Conservation (phyloP, 2,329 filamentous ascomycete species). For the Apiospora rasikravindrae region DNA sequence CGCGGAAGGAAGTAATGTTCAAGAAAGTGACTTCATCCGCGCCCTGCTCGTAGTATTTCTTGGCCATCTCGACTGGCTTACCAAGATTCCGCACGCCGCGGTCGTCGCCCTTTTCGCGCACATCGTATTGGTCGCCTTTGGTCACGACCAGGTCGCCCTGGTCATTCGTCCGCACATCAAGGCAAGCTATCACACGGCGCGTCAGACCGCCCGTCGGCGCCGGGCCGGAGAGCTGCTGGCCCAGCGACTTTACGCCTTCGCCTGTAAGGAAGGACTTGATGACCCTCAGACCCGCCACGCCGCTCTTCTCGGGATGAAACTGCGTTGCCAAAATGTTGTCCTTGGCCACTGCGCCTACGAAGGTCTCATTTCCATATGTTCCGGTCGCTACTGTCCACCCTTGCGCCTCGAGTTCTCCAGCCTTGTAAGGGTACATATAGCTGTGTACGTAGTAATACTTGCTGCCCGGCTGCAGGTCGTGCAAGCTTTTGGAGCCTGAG, state of each 20-base stretch:
- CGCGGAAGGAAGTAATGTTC: conserved; percentile 97
- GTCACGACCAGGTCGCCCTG: conserved; percentile 94
- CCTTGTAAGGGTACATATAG: conserved; percentile 79
- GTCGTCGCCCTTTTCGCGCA: conserved; percentile 79
- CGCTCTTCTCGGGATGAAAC: conserved; percentile 98
- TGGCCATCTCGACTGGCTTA: conserved; percentile 95
- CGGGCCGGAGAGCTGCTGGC: conserved; percentile 36
- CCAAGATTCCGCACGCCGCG: conserved; percentile 86
- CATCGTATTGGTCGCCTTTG: conserved; percentile 98
- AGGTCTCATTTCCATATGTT: conserved; percentile 85
- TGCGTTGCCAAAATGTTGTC: conserved; percentile 90
- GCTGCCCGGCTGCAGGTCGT: conserved; percentile 77
- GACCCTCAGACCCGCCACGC: conserved; percentile 83
- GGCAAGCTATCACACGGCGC: conserved; percentile 91
- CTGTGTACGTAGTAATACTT: conserved; percentile 99
- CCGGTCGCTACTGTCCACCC: conserved; percentile 95
- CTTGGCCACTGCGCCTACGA: conserved; percentile 87
- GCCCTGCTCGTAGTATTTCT: conserved; percentile 92
- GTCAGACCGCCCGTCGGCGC: conserved; percentile 73
- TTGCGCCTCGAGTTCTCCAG: conserved; percentile 74
- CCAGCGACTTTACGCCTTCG: conserved; percentile 59
- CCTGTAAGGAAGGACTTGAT: conserved; percentile 87
- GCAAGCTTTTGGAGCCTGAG: conserved; percentile 64
- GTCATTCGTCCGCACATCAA: conserved; percentile 95
- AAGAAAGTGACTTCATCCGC: conserved; percentile 97